Percentiles rank a stretch among this genome's conserved stretches.
phyloP scores from a whole-genome alignment of 2,329 filamentous ascomycete genomes.

The Aureobasidium leucospermi region DNA sequence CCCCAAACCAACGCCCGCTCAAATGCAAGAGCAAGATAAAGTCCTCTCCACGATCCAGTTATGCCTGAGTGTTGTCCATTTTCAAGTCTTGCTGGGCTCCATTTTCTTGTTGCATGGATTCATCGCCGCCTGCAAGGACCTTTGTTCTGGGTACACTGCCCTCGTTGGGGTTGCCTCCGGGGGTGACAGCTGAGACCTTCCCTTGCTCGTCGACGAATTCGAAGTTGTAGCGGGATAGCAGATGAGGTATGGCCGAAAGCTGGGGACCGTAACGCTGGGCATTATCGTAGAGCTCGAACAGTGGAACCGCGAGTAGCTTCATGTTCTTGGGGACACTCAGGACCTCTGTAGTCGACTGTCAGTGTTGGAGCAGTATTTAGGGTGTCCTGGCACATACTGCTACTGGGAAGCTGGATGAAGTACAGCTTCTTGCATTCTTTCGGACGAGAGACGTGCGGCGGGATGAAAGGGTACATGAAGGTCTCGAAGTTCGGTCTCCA shows the following conservation, averaged over 20 bases:
- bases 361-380: neutral
- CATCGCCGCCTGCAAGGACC: slow-evolving; percentile 54
- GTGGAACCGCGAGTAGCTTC: slow-evolving; percentile 92
- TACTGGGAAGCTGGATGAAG: slow-evolving; percentile 87
- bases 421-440: slow-evolving; percentile 99
- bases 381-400: slow-evolving; percentile 54
- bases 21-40: slow-evolving; percentile 7
- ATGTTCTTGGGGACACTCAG: slow-evolving; percentile 98
- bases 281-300: slow-evolving; percentile 98
- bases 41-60: neutral
- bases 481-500: slow-evolving; percentile 99
- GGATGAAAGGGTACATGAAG: slow-evolving; percentile 98
- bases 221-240: slow-evolving; percentile 92
- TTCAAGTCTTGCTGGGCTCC: neutral
- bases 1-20: neutral
- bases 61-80: neutral
- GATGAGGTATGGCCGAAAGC: slow-evolving; percentile 89
- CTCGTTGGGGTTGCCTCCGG: slow-evolving; percentile 52
- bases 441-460: slow-evolving; percentile 87
- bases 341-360: slow-evolving; percentile 57
- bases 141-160: slow-evolving; percentile 55
- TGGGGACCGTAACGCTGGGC: slow-evolving; percentile 91
- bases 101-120: neutral
- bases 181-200: slow-evolving; percentile 76
- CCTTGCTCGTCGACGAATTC: slow-evolving; percentile 94